Evolutionary conservation across 805 yeast species (phyloP).

Genomic region (Spathaspora passalidarum): DNA sequence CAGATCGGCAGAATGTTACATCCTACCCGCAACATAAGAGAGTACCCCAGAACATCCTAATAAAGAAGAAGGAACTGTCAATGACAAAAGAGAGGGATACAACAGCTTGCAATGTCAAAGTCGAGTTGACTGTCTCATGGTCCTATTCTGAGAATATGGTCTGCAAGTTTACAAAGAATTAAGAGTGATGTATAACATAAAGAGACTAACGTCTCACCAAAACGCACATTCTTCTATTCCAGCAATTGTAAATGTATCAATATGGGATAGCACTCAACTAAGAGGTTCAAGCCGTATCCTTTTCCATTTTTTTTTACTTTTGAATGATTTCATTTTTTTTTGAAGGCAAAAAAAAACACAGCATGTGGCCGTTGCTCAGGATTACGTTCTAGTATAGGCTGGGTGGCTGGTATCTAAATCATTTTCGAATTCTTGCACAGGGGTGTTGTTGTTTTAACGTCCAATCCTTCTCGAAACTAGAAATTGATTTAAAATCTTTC

Average conservation of each 20-base stretch:
- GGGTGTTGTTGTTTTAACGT: background rate
- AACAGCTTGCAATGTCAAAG: too few species aligned
- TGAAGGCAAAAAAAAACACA: background rate
- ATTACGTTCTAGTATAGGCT: background rate
- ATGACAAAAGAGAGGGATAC: too few species aligned
- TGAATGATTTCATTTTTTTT: constrained; percentile 1
- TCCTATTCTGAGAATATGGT: background rate
- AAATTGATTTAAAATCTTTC: background rate
- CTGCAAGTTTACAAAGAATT: background rate
- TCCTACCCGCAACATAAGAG: too few species aligned
- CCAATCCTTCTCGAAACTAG: background rate
- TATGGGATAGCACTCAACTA: background rate
- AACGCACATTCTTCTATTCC: background rate
- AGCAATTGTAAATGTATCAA: background rate
- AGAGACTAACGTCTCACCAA: background rate
- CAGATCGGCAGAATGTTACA: background rate
- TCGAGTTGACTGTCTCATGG: background rate
- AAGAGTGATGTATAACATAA: background rate
- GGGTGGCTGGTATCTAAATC: background rate
- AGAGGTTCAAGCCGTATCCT: background rate
- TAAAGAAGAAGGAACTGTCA: too few species aligned
- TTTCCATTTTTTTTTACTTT: background rate
- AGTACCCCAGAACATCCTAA: too few species aligned
- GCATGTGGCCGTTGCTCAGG: background rate
- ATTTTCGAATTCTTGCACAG: background rate